Conservation (phyloP, 106 monocot genomes). For the Dendrobium officinale region DNA sequence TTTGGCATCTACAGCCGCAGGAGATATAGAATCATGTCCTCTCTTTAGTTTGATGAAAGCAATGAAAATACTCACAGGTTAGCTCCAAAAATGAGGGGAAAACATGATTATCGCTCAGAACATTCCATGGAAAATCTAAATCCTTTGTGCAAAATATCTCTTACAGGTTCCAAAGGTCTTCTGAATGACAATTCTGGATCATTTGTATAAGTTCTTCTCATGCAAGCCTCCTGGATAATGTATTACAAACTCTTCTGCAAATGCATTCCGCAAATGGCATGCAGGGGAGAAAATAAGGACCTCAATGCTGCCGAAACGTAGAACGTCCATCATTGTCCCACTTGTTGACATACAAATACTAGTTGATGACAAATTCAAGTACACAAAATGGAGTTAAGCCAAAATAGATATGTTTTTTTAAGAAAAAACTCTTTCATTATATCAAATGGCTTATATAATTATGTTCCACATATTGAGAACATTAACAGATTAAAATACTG, state of each 20-base stretch:
- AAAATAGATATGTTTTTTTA: background rate
- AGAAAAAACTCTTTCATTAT: background rate
- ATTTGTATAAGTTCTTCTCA: no score
- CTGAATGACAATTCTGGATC: no score
- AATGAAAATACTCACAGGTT: no score
- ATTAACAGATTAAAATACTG: background rate
- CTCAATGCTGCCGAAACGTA: background rate
- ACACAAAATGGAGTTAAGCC: background rate
- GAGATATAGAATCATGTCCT: no score
- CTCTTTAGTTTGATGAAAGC: no score
- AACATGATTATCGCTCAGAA: no score
- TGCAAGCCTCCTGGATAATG: no score
- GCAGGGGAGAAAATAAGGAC: background rate
- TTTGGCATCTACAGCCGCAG: no score
- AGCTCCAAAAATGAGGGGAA: no score
- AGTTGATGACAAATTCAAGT: background rate
- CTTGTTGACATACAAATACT: background rate
- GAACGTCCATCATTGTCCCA: background rate
- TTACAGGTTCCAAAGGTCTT: no score
- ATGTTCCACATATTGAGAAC: background rate
- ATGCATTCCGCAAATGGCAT: background rate
- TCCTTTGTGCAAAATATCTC: no score
- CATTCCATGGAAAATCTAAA: no score
- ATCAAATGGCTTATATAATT: background rate
- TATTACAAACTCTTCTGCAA: background rate